A percentile compares a stretch with the other conserved stretches of the same genome.
Conservation (phyloP, 179 eudicot genomes). For the Gypsophila paniculata region DNA sequence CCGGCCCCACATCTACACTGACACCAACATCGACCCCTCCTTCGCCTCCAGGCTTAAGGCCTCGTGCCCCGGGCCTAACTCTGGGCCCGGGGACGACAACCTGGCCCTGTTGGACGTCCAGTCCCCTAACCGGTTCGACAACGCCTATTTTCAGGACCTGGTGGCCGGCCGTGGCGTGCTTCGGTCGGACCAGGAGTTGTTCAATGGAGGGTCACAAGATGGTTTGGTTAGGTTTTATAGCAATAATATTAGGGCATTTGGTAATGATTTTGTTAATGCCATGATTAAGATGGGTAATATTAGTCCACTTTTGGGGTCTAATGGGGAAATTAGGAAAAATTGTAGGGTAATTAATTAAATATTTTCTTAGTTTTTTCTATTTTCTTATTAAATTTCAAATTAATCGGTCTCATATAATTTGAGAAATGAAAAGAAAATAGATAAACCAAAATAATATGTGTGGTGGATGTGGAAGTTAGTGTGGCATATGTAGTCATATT, state of each 20-base stretch:
- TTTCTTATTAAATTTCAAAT: background rate
- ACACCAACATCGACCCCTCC: conserved; percentile 23
- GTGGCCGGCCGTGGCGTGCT: conserved; percentile 33
- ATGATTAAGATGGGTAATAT: conserved; percentile 53
- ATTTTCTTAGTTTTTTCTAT: background rate
- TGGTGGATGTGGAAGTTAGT: no score
- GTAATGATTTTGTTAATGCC: conserved; percentile 40
- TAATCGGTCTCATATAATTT: no score
- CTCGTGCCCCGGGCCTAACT: conserved; percentile 25
- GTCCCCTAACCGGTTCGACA: conserved; percentile 32
- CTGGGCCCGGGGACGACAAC: conserved; percentile 32
- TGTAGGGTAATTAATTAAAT: conserved; percentile 29
- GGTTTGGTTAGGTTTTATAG: conserved; percentile 34
- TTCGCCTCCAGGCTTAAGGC: conserved; percentile 17
- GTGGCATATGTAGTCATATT: no score
- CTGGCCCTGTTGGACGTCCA: conserved; percentile 35
- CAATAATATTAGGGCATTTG: conserved; percentile 21
- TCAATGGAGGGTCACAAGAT: conserved; percentile 48
- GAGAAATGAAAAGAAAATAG: no score
- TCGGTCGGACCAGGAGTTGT: conserved; percentile 52
- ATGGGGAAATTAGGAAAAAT: conserved; percentile 49
- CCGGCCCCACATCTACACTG: conserved; percentile 29
- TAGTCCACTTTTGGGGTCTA: conserved; percentile 45
- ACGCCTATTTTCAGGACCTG: conserved; percentile 35
- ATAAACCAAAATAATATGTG: no score